Evolutionary conservation across 2,329 filamentous ascomycete species (phyloP).

Genomic region (Verticillium nubilum): DNA sequence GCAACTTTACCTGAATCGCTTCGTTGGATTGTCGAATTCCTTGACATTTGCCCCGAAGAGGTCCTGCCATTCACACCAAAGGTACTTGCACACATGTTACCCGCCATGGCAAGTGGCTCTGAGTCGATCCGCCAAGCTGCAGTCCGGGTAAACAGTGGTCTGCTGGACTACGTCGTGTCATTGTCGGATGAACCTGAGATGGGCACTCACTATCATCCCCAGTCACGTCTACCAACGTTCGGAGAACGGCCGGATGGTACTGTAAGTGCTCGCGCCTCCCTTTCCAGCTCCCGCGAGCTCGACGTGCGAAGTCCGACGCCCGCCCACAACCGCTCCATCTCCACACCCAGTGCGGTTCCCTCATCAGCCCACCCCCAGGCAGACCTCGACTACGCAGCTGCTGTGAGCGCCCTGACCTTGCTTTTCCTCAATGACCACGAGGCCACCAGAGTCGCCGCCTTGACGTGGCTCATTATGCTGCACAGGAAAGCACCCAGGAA

Average conservation of each 20-base stretch:
- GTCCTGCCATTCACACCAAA: constrained; percentile 92
- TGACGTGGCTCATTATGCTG: constrained; percentile 97
- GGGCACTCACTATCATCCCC: constrained; percentile 22
- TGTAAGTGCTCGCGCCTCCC: constrained; percentile 44
- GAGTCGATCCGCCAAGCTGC: constrained; percentile 87
- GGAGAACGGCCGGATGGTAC: constrained; percentile 40
- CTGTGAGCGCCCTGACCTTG: constrained; percentile 86
- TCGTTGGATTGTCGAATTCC: constrained; percentile 92
- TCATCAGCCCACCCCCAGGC: constrained; percentile 40
- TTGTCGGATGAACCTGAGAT: constrained; percentile 65
- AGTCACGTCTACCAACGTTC: constrained; percentile 18
- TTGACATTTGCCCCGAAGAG: constrained; percentile 96
- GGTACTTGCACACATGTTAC: constrained; percentile 84
- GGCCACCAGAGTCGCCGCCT: constrained; percentile 84
- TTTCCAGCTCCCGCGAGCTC: constrained; percentile 47
- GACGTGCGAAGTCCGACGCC: constrained; percentile 48
- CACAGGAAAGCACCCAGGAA: constrained; percentile 92
- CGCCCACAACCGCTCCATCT: constrained; percentile 38
- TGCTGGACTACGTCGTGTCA: constrained; percentile 93
- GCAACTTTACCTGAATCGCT: constrained; percentile 87
- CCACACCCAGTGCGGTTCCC: constrained; percentile 38
- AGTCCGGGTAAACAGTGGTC: constrained; percentile 78
- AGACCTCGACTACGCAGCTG: constrained; percentile 92
- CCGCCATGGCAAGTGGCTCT: constrained; percentile 87
- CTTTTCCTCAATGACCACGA: constrained; percentile 97